Evolutionary conservation across 257 asterid genomes (phyloP).

Genomic region (Cynanchum wilfordii): DNA sequence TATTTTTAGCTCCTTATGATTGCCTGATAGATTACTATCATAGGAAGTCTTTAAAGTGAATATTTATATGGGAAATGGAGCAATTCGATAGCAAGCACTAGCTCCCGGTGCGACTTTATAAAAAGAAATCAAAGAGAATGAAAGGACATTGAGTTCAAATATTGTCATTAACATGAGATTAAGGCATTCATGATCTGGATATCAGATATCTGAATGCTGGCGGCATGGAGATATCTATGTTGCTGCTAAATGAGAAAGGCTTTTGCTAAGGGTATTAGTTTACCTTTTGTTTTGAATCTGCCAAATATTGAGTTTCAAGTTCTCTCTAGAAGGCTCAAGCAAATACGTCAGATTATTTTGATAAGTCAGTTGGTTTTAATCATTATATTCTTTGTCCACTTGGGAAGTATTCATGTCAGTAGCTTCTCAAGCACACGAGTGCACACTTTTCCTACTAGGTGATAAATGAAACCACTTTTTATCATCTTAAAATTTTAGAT

Average conservation of each 20-base stretch:
- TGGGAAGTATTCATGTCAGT: not conserved
- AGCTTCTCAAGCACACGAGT: not conserved
- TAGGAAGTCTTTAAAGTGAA: not conserved
- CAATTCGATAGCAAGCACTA: too few relatives aligned
- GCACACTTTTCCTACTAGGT: not conserved
- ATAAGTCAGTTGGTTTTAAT: not conserved
- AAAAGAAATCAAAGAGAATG: too few relatives aligned
- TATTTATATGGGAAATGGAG: not conserved
- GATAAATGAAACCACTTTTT: too few relatives aligned
- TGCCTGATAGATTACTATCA: not conserved
- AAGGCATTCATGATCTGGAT: not conserved
- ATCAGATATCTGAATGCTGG: not conserved
- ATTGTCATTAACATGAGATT: not conserved
- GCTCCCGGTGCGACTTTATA: too few relatives aligned
- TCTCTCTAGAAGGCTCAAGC: slow-evolving; percentile 1
- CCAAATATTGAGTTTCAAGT: not conserved
- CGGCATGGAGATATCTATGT: not conserved
- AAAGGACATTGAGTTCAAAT: not conserved
- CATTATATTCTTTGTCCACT: not conserved
- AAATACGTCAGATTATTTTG: not conserved
- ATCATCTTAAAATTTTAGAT: too few relatives aligned
- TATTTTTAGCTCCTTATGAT: not conserved
- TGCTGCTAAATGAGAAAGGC: not conserved
- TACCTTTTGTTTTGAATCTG: not conserved
- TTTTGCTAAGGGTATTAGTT: not conserved